Evolutionary conservation across 805 yeast species (phyloP), one percentile per base, ranked within the genome.

Genomic region (Spathaspora sp.): DNA sequence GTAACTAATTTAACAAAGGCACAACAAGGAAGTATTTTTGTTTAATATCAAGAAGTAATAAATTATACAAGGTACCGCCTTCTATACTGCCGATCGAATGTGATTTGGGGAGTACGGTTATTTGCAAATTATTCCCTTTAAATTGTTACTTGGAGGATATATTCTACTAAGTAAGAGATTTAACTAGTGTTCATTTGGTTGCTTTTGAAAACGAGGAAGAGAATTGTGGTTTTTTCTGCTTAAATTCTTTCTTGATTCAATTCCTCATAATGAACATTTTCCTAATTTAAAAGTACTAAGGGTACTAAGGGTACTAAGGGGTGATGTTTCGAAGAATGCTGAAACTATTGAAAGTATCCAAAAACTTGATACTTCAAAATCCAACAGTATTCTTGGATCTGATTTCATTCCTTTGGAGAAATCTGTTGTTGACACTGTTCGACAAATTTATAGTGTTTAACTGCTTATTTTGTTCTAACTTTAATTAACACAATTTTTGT

Each of bases 151-250:
- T n/a, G n/a, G n/a, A n/a, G n/a, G 26, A 4, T 23, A 23, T 23
- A 23, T 23, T 23, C 26, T 23, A 23, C 26, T 23, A 23, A 3
- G 6, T 4, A 23, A 73, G 87, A 59, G 88, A 85, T 59, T 85
- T 80, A 40, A 86, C 88, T 7, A 61, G 60, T 49, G 82, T 85
- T 7, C 89, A 85, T 60, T 57, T 81, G 12, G 57, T 61, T 16
- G 83, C 86, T 3, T 69, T 80, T 51, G 77, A 76, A 57, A 69
- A 65, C 51, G 66, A 64, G 35, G 7, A 20, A 51, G 20, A 51
- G 54, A 39, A 55, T 72, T 12, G 44, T 56, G 2, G 44, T 55
- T 51, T 46, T 42, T 11, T 51, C 58, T 2, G 60, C n/a, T 53
- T 5, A 52, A 49, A 10, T 63, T 64, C 51, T 54, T 54, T 20